Conservation (phyloP, 2,329 filamentous ascomycete genomes). For the Alternaria atra region DNA sequence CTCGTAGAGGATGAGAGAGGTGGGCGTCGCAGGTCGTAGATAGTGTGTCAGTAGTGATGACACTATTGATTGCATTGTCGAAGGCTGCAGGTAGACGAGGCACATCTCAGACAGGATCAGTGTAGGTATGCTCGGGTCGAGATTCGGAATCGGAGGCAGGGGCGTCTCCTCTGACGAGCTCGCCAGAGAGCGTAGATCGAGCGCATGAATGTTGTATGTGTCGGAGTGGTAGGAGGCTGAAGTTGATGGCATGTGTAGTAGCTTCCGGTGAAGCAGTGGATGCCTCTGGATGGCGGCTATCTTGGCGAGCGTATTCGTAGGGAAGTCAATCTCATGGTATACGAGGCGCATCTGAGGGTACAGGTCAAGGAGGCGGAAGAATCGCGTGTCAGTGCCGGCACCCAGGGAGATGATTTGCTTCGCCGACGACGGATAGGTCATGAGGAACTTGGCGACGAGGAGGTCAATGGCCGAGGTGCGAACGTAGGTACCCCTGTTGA, state of each 20-base stretch:
- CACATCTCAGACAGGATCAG: constrained; percentile 94
- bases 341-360: constrained; percentile 60
- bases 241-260: constrained; percentile 27
- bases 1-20: constrained; percentile 83
- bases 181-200: constrained; percentile 74
- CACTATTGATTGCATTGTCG: constrained; percentile 71
- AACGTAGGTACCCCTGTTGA: constrained; percentile 96
- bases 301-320: constrained; percentile 74
- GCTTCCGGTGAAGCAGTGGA: constrained; percentile 40
- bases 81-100: constrained; percentile 81
- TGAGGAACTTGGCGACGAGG: constrained; percentile 77
- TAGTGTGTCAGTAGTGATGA: constrained; percentile 49
- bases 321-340: constrained; percentile 95
- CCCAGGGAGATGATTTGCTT: constrained; percentile 91
- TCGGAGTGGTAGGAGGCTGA: constrained; percentile 58
- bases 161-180: constrained; percentile 23
- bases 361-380: constrained; percentile 74
- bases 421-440: constrained; percentile 45
- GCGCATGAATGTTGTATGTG: constrained; percentile 63
- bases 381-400: constrained; percentile 91
- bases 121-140: constrained; percentile 72
- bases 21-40: constrained; percentile 56
- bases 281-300: constrained; percentile 55
- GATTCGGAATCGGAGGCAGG: constrained; percentile 52
- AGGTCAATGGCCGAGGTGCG: constrained; percentile 84